A percentile compares a stretch with the other conserved stretches of the same genome.
Evolutionary conservation across 768 basidiomycete genomes (phyloP).

Genomic region (Megacollybia marginata): DNA sequence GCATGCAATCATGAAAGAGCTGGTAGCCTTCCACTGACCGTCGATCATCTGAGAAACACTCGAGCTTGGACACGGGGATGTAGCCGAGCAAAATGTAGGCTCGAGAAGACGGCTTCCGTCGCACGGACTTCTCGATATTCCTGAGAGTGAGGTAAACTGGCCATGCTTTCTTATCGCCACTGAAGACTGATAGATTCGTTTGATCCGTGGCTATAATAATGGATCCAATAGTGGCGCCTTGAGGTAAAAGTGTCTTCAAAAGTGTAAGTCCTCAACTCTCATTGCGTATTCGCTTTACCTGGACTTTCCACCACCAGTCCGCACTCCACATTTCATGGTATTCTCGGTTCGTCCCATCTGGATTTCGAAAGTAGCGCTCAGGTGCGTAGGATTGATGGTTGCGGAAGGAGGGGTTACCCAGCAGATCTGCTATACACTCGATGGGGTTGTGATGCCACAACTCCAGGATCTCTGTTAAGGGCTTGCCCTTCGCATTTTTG

Average conservation of each 20-base stretch:
- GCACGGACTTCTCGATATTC: conserved; percentile 19
- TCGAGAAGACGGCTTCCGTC: conserved; percentile 14
- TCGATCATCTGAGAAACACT: conserved; percentile 11
- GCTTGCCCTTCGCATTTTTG: not conserved
- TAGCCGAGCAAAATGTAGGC: conserved; percentile 25
- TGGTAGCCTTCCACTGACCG: conserved; percentile 14
- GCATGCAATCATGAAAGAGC: conserved; percentile 26
- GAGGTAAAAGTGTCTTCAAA: conserved; percentile 2
- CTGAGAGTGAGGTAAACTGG: conserved; percentile 28
- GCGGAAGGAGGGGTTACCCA: conserved; percentile 19
- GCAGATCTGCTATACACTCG: conserved; percentile 16
- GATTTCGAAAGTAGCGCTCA: not conserved
- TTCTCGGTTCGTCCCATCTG: conserved; percentile 1
- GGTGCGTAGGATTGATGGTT: not conserved
- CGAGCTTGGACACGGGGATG: conserved; percentile 24
- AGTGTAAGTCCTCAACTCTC: not conserved
- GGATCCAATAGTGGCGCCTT: conserved; percentile 13
- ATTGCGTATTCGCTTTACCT: conserved; percentile 14
- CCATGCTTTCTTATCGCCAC: conserved; percentile 25
- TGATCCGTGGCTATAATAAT: conserved; percentile 30
- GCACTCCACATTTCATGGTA: conserved; percentile 21
- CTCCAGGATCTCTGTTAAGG: conserved; percentile 7
- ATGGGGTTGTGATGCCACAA: conserved; percentile 19
- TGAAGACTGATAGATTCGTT: conserved; percentile 21
- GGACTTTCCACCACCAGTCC: conserved; percentile 26